Conservation (phyloP, 768 basidiomycete genomes). For the Amanita molliuscula region DNA sequence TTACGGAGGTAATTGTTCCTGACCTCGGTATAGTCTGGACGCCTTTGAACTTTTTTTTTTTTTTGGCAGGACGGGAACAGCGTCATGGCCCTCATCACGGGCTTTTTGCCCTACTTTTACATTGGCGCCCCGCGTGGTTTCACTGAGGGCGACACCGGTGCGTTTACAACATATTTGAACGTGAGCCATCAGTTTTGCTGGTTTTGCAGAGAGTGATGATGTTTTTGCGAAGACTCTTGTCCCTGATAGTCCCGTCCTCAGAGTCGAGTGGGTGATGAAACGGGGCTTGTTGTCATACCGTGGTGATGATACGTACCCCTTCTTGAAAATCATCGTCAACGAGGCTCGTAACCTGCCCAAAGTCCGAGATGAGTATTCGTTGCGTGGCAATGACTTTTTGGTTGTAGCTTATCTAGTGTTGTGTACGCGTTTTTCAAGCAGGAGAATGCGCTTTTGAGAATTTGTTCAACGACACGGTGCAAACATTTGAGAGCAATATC, state of each 20-base stretch:
- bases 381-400: slow-evolving; percentile 5
- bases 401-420: slow-evolving; percentile 11
- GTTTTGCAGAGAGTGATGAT: neutral
- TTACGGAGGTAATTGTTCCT: slow-evolving; percentile 71
- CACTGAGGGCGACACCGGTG: slow-evolving; percentile 46
- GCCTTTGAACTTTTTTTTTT: neutral
- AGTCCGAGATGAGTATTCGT: slow-evolving; percentile 73
- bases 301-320: slow-evolving; percentile 69
- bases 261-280: slow-evolving; percentile 50
- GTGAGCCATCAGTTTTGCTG: slow-evolving; percentile 30
- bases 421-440: slow-evolving; percentile 58
- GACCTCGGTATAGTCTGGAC: neutral
- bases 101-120: slow-evolving; percentile 92
- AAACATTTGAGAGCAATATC: slow-evolving; percentile 93
- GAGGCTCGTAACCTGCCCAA: slow-evolving; percentile 75
- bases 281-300: slow-evolving; percentile 82
- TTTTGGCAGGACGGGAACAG: slow-evolving; percentile 68
- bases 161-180: slow-evolving; percentile 65
- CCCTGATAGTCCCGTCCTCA: slow-evolving; percentile 24
- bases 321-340: slow-evolving; percentile 73
- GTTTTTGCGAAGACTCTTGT: slow-evolving; percentile 3
- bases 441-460: slow-evolving; percentile 61
- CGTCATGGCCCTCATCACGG: slow-evolving; percentile 72
- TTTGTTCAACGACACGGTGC: slow-evolving; percentile 39
- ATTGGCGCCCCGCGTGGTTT: slow-evolving; percentile 83